A percentile compares a stretch with the other conserved stretches of the same genome.
phyloP scores from a whole-genome alignment of 1,139 yeast genomes.

The Eremothecium gossypii region DNA sequence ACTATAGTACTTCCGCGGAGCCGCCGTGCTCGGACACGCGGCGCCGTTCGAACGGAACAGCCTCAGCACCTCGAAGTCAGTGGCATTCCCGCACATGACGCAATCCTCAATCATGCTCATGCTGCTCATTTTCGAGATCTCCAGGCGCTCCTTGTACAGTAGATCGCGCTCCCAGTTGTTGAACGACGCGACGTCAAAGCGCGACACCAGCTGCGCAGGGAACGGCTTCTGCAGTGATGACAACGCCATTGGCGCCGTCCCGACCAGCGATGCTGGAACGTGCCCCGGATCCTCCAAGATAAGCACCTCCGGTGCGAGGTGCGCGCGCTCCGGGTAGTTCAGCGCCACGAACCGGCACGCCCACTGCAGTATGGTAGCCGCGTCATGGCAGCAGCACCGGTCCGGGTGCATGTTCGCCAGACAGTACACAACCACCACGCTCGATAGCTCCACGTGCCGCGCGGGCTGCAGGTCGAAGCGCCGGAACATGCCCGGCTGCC shows the following conservation, averaged over 20 bases:
- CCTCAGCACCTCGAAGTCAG: constrained; percentile 38
- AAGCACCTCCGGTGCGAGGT: constrained; percentile 14
- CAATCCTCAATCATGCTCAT: constrained; percentile 51
- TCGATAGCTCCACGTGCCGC: constrained; percentile 24
- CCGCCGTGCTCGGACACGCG: constrained; percentile 19
- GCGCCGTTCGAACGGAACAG: constrained; percentile 14
- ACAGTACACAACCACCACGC: constrained; percentile 24
- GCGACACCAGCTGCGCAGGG: constrained; percentile 24
- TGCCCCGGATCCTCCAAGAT: constrained; percentile 11
- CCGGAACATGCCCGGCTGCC: constrained; percentile 22
- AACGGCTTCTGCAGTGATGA: constrained; percentile 13
- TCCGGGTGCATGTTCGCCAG: constrained; percentile 11
- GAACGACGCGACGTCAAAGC: constrained; percentile 28
- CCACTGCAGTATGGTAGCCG: constrained; percentile 11
- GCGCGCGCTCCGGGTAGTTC: constrained; percentile 15
- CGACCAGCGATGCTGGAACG: constrained; percentile 20
- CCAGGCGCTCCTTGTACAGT: constrained; percentile 65
- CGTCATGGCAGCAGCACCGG: constrained; percentile 11
- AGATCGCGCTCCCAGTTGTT: constrained; percentile 69
- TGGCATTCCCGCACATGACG: constrained; percentile 75
- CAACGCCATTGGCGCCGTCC: constrained; percentile 19
- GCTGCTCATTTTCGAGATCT: constrained; percentile 73
- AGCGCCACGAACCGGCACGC: constrained; percentile 15
- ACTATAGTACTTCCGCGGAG: constrained; percentile 36
- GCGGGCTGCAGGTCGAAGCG: constrained; percentile 29